Base-by-base conservation (phyloP, 2,329 filamentous ascomycete genomes). In the Gnomoniopsis sp. region DNA sequence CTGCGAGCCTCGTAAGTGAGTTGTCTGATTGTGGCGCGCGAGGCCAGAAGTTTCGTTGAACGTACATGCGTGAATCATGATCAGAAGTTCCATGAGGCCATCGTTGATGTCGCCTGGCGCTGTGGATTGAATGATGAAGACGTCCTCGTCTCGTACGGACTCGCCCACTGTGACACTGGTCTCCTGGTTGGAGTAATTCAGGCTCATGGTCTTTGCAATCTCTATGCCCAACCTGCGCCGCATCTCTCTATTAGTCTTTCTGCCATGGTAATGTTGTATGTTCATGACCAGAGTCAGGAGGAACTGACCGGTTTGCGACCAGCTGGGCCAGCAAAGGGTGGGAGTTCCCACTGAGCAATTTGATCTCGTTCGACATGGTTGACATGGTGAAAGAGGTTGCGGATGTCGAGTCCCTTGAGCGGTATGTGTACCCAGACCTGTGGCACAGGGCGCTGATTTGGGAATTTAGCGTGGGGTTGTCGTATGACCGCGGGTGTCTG, bases 71-170 rank as follows among this genome's bases (percentile, higher is more conserved):
- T 96, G 96, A 75, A 97, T 96, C 88, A 97, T 96, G 77, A 98
- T 97, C 65, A 98, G 84, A 41, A 98, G 85, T 77, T 99, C 93
- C 93, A 99, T 98, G 61, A 99, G 84, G 52, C 92, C 92, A 73
- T 98, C 93, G 76, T 99, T 99, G 78, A 98, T 96, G 72, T 97
- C 93, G 72, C 93, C 93, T 2, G 93, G 93, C 44, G 90, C 88
- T 50, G 95, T 96, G 23, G 93, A 96, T 77, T 98, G 93, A 61
- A 98, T 82, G 68, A 98, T 96, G 79, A 97, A 98, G 71, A 97
- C 93, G 85, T 98, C 93, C 82, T 98, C 93, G 73, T 98, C 93
- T 75, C 93, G 85, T 57, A 98, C 93, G 63, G 90, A 96, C 79
- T 98, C 93, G 72, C 93, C 93, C 68, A 97, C 96, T 21, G 92